Conservation (phyloP, 108 stramenopile genomes). For the Craspedostauros australis region DNA sequence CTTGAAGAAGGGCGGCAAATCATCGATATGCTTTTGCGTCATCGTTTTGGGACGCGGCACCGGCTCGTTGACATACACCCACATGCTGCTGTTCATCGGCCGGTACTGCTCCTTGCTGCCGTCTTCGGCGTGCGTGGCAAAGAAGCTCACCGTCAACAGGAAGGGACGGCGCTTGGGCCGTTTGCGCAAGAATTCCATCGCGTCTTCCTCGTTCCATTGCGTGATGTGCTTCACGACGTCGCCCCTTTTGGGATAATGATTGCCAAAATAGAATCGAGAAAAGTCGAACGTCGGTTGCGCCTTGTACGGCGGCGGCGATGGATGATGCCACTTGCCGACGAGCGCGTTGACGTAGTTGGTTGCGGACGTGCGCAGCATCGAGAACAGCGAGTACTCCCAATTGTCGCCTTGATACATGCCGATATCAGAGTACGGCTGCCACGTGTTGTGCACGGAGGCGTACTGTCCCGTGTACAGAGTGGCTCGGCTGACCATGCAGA, state of each 20-base stretch:
- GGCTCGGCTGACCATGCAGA: slow-evolving; percentile 61
- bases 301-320: no score
- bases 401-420: slow-evolving; percentile 14
- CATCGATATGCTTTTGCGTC: slow-evolving; percentile 19
- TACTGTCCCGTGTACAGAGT: slow-evolving; percentile 61
- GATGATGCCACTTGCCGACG: slow-evolving; percentile 74
- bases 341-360: slow-evolving; percentile 68
- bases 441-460: slow-evolving; percentile 48
- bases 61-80: slow-evolving; percentile 31
- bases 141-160: slow-evolving; percentile 59
- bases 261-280: no score
- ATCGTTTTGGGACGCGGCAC: slow-evolving; percentile 46
- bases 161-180: slow-evolving; percentile 49
- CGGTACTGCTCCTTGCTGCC: slow-evolving; percentile 34
- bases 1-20: slow-evolving; percentile 36
- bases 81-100: slow-evolving; percentile 39
- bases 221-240: slow-evolving; percentile 36
- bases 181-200: slow-evolving; percentile 36
- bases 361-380: slow-evolving; percentile 42
- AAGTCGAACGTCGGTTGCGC: no score
- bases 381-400: slow-evolving; percentile 67
- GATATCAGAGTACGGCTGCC: no score
- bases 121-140: slow-evolving; percentile 44
- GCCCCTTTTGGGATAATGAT: background rate
- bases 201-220: slow-evolving; percentile 48